Evolutionary conservation across 805 yeast species (phyloP).

Genomic region (Ogataea salicorniae): DNA sequence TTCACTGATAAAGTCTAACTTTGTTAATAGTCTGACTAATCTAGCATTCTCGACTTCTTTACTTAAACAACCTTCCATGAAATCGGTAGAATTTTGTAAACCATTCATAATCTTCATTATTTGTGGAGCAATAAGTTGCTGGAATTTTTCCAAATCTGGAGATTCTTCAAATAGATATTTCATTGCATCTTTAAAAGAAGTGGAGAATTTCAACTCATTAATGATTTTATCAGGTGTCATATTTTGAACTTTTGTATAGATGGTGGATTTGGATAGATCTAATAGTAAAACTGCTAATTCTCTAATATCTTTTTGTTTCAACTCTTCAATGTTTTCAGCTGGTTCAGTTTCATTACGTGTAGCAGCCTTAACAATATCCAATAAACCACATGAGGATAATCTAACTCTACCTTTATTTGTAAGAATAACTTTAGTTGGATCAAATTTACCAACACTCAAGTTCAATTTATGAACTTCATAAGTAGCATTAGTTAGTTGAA

Average conservation of each 20-base stretch:
- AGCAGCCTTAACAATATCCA: constrained; percentile 51
- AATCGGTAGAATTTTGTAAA: constrained; percentile 49
- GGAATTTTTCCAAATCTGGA: constrained; percentile 29
- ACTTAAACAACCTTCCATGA: constrained; percentile 53
- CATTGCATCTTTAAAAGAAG: constrained; percentile 41
- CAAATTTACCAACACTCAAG: constrained; percentile 57
- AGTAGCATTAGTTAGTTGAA: constrained; percentile 70
- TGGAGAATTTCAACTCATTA: constrained; percentile 34
- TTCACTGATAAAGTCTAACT: constrained; percentile 72
- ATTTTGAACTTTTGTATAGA: constrained; percentile 18
- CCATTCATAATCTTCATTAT: constrained; percentile 45
- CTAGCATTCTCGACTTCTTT: constrained; percentile 86
- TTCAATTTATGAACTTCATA: constrained; percentile 60
- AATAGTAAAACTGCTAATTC: constrained; percentile 56
- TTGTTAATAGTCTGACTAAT: constrained; percentile 73
- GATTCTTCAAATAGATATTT: constrained; percentile 30
- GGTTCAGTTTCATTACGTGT: constrained; percentile 30
- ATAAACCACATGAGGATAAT: constrained; percentile 63
- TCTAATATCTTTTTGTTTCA: constrained; percentile 43
- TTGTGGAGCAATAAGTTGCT: constrained; percentile 37
- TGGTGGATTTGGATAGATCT: constrained; percentile 42
- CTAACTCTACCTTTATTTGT: constrained; percentile 70
- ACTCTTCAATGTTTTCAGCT: constrained; percentile 9
- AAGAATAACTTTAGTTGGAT: constrained; percentile 65
- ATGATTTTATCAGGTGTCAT: constrained; percentile 21